Percentiles rank a stretch among this genome's conserved stretches.
Evolutionary conservation across 2,329 filamentous ascomycete genomes (phyloP).

Genomic region (Lachnellula cervina): DNA sequence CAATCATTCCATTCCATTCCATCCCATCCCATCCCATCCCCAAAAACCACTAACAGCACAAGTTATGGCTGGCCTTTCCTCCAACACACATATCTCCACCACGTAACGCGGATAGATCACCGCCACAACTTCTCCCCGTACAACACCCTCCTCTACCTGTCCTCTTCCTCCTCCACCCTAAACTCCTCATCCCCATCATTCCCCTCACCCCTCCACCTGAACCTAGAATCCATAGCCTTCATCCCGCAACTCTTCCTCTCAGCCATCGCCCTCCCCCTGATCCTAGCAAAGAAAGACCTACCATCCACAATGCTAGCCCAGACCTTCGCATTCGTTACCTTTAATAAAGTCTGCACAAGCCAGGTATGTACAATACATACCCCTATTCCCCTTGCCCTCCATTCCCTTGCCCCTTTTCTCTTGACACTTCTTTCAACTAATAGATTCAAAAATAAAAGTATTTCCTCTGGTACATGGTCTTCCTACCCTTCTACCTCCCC

Average conservation of each 20-base stretch:
- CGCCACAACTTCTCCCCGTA: conserved; percentile 98
- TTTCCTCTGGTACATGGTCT: conserved; percentile 96
- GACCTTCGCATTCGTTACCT: conserved; percentile 94
- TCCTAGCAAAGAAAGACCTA: conserved; percentile 75
- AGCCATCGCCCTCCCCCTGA: conserved; percentile 68
- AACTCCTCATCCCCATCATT: conserved; percentile 33
- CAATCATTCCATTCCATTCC: too few relatives aligned
- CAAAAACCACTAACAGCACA: not conserved
- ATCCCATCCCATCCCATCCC: not conserved
- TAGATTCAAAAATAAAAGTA: conserved; percentile 53
- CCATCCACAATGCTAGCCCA: conserved; percentile 85
- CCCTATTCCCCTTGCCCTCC: conserved; percentile 1
- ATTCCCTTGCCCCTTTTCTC: not conserved
- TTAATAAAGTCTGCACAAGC: conserved; percentile 98
- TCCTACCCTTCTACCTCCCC: conserved; percentile 87
- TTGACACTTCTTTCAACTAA: too few relatives aligned
- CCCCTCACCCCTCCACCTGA: conserved; percentile 25
- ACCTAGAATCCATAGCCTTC: conserved; percentile 78
- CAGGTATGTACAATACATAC: conserved; percentile 54
- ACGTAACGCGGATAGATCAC: conserved; percentile 89
- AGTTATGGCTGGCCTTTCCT: conserved; percentile 79
- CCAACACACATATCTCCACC: conserved; percentile 87
- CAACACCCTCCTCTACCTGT: conserved; percentile 84
- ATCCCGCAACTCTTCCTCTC: conserved; percentile 81
- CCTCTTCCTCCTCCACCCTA: conserved; percentile 52